Base-by-base conservation (phyloP, 2,329 filamentous ascomycete genomes). In the Boeremia exigua region DNA sequence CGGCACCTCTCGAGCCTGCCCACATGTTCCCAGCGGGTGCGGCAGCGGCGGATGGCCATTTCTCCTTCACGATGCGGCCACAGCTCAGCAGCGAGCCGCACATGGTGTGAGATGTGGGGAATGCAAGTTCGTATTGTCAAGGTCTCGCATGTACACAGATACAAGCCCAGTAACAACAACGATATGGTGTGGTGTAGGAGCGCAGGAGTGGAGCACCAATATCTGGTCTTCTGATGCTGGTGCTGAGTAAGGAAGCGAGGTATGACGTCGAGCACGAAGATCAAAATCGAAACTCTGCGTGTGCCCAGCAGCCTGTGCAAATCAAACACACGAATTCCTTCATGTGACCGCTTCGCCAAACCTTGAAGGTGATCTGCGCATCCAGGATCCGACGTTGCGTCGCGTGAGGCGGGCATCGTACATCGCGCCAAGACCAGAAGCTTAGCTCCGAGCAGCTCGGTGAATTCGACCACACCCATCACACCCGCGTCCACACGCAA, bases 1-100 rank as follows among this genome's bases (percentile, higher is more conserved):
- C 47, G 6, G 23, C 42, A 3, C 53, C 53, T 36, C 40, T 50
- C 19, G 53, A 56, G 30, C 36, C 47, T 43, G 53, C 53, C 53
- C 53, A 56, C 40, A 56, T 56, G 30, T 56, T 43, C 12, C 53
- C 53, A 14, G 53, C 53, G 46, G 53, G 53, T 10, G 53, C 53
- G n/a, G 53, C 36, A 6, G 53, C 40, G 9, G 53, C 53, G 0
- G 53, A 56, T 15, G 53, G 53, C 53, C 46, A 56, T 34, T 50
- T 56, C 10, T 56, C 42, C 39, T 47, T 56, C 11, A 56, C 36
- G 10, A 47, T 42, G 47, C 53, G 53, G 15, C 40, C 49, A 19
- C 42, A 53, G 36, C 42, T 46, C 7, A 53, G 19, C 5, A 56
- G 23, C 3, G 53, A 42, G 10, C 42, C 53, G 42, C 53, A 56